Percentiles rank a stretch among this genome's conserved stretches.
These are phyloP conservation scores for Quillaja saponaria DNA, from an alignment of 306 rosid genomes.

Conservation along the genomic window DNA sequence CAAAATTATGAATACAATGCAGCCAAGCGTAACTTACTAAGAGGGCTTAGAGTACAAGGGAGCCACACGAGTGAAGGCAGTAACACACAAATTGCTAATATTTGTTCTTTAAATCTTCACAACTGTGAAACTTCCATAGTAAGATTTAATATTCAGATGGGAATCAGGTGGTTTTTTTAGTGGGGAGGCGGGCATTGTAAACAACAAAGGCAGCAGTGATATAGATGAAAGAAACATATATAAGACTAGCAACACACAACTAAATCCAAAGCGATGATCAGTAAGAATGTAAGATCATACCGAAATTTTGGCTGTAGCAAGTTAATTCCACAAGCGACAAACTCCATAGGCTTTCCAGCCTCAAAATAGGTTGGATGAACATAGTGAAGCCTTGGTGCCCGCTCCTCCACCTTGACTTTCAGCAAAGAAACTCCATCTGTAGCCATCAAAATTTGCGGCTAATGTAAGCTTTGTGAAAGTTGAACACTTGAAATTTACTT, in stretches of 20 bases:
- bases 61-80: no score
- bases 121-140: no score
- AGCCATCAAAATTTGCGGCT: conserved; percentile 33
- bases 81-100: no score
- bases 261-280: conserved; percentile 14
- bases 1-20: no score
- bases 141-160: no score
- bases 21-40: no score
- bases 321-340: conserved; percentile 92
- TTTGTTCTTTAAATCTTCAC: no score
- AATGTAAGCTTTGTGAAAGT: conserved; percentile 19
- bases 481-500: conserved; percentile 15
- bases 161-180: no score
- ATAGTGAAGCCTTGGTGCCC: conserved; percentile 86
- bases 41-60: no score
- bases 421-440: conserved; percentile 63
- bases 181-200: no score
- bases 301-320: conserved; percentile 81
- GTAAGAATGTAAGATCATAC: conserved; percentile 35
- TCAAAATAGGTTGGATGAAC: conserved; percentile 86
- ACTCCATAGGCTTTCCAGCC: conserved; percentile 96
- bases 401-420: conserved; percentile 54
- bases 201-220: no score
- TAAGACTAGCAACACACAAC: neutral
- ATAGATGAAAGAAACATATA: neutral